Percentiles rank a stretch among this genome's conserved stretches.
phyloP scores from a whole-genome alignment of 805 yeast genomes.

The Sugiyamaella qingdaonensis region DNA sequence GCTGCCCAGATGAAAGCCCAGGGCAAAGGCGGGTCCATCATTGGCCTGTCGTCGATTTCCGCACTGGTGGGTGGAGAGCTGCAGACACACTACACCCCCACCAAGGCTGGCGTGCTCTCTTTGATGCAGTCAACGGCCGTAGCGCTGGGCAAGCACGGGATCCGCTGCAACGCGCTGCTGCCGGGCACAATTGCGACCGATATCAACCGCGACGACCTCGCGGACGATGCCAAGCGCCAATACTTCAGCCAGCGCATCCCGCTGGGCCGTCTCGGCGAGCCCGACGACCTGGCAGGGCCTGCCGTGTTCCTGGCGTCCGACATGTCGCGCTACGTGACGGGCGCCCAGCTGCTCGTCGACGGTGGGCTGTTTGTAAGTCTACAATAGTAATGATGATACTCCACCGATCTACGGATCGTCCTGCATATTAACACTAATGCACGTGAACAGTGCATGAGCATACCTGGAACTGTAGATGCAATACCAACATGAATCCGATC shows the following conservation, averaged over 20 bases:
- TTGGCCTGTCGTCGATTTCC: constrained; percentile 62
- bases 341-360: constrained; percentile 74
- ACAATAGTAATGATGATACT: constrained; percentile 32
- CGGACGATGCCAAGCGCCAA: constrained; percentile 40
- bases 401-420: background rate
- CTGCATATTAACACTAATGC: background rate
- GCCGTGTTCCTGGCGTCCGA: constrained; percentile 67
- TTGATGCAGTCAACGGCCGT: constrained; percentile 58
- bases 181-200: constrained; percentile 81
- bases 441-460: background rate
- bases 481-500: no score
- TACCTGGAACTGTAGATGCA: no score
- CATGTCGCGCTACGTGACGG: constrained; percentile 75
- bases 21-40: constrained; percentile 48
- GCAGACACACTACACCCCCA: constrained; percentile 55
- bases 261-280: constrained; percentile 76
- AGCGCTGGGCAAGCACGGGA: constrained; percentile 60
- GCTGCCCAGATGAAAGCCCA: constrained; percentile 56
- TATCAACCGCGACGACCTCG: constrained; percentile 40
- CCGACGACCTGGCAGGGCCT: constrained; percentile 74
- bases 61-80: constrained; percentile 53
- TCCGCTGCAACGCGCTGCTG: constrained; percentile 63
- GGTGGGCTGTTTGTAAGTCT: constrained; percentile 62
- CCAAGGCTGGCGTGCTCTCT: constrained; percentile 64
- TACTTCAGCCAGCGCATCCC: constrained; percentile 58